Evolutionary conservation across 2,329 filamentous ascomycete genomes (phyloP).

Genomic region (Colletotrichum godetiae): DNA sequence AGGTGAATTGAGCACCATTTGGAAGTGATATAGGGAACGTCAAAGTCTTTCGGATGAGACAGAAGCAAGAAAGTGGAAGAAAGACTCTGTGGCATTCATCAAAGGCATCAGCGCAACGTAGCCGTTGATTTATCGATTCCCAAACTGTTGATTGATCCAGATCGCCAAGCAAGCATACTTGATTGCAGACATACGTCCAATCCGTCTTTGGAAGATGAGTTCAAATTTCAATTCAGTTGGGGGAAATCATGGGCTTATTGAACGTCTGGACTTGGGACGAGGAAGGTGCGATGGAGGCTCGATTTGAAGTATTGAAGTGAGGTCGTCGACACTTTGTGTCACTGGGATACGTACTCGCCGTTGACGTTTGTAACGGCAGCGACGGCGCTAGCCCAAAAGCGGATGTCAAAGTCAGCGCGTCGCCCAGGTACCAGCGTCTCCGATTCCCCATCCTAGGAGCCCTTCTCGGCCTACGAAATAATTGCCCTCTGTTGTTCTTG

Average conservation of each 20-base stretch:
- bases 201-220: no score
- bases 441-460: constrained; percentile 22
- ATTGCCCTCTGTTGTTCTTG: constrained; percentile 25
- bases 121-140: no score
- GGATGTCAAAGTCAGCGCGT: constrained; percentile 23
- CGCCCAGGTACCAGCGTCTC: constrained; percentile 33
- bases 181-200: no score
- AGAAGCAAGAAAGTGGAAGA: no score
- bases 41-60: no score
- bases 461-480: constrained; percentile 25
- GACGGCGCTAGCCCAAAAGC: constrained; percentile 30
- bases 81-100: no score
- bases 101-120: no score
- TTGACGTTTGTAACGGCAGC: constrained; percentile 25
- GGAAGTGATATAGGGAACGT: no score
- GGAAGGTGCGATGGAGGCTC: background rate
- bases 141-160: no score
- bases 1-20: no score
- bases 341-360: constrained; percentile 14
- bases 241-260: background rate
- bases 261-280: background rate
- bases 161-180: no score
- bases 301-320: background rate
- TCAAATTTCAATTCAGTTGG: background rate
- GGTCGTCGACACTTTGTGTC: background rate